Evolutionary conservation across 257 asterid species (phyloP), one percentile per base, ranked within the genome.

Genomic region (Nicotiana undulata): DNA sequence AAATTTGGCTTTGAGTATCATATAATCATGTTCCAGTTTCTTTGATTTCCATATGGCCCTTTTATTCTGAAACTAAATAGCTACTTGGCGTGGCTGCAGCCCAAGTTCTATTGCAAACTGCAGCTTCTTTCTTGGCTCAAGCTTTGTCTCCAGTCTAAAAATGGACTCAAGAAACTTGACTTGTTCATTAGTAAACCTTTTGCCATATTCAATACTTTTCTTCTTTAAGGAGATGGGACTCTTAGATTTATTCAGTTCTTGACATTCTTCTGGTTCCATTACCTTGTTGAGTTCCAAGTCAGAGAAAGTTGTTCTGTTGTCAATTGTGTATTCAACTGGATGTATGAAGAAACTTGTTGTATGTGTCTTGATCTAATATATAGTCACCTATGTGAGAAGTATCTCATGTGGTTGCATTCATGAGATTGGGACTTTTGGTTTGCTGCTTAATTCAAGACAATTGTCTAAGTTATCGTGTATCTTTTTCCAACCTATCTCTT

Each of bases 21-120:
- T n/a, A 80, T 86, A 88, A 5, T 92, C 93, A 31, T 81, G 81
- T 75, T 90, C 91, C 22, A 92, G 40, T 75, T 86, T 90, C 89
- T 90, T 92, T 1, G 93, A 87, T 64, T 92, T 92, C 92, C 97
- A 89, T 24, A 93, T 79, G 0, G 97, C 97, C 46, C 95, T 82
- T 86, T 87, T 90, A 81, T 92, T 92, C 83, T 92, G 97, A 51
- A 90, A 92, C 97, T 95, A 92, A 29, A 92, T 90, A 1, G 92
- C 90, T 0, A 92, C 91, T 79, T 92, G 97, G 9, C 95, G 88
- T 0, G 95, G 95, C 77, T 90, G 95, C 75, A 92, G 65, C 4
- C 95, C 97, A 3, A 92, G 66, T 1, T 88, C 90, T 46, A 80
- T 85, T 0, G 97, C 94, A 1, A 92, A 80, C 83, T 87, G 82